A percentile compares a stretch with the other conserved stretches of the same genome.
Conservation (phyloP, 768 basidiomycete species). For the Serpula lacrymans region DNA sequence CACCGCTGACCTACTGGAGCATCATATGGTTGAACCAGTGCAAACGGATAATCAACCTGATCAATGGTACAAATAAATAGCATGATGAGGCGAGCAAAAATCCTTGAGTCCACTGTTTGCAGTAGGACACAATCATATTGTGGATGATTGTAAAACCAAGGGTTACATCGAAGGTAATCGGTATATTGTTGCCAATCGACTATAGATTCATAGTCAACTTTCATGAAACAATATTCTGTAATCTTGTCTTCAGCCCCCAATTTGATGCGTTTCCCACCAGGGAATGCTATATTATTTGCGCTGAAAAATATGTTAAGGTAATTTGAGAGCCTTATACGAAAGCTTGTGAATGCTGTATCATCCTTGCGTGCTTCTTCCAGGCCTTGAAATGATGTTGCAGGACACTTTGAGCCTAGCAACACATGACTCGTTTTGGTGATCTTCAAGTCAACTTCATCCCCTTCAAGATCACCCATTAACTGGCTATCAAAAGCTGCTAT, state of each 20-base stretch:
- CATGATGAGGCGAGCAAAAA: slow-evolving; percentile 18
- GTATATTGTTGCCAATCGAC: slow-evolving; percentile 23
- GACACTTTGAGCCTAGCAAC: slow-evolving; percentile 1
- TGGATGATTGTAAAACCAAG: slow-evolving; percentile 22
- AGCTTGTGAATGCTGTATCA: slow-evolving; percentile 1
- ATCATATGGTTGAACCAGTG: slow-evolving; percentile 20
- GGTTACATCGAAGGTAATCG: slow-evolving; percentile 28
- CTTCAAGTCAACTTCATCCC: too few relatives aligned
- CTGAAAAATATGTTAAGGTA: slow-evolving; percentile 3
- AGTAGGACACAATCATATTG: slow-evolving; percentile 28
- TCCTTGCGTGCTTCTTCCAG: background rate
- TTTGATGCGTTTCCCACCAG: too few relatives aligned
- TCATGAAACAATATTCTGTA: slow-evolving; percentile 21
- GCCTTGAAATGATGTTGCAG: background rate
- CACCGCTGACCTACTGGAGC: background rate
- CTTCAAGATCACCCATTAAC: too few relatives aligned
- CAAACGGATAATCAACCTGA: slow-evolving; percentile 8
- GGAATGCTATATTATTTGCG: background rate
- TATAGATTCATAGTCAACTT: slow-evolving; percentile 23
- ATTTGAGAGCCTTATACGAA: slow-evolving; percentile 1
- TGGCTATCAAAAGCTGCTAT: background rate
- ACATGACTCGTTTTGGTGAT: slow-evolving; percentile 3
- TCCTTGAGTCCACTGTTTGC: slow-evolving; percentile 6
- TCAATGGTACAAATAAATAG: slow-evolving; percentile 17
- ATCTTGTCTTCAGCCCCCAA: too few relatives aligned